Percentiles rank a stretch among this genome's conserved stretches.
Conservation (phyloP, 495 filamentous ascomycete genomes). For the Alectoria sarmentosa region DNA sequence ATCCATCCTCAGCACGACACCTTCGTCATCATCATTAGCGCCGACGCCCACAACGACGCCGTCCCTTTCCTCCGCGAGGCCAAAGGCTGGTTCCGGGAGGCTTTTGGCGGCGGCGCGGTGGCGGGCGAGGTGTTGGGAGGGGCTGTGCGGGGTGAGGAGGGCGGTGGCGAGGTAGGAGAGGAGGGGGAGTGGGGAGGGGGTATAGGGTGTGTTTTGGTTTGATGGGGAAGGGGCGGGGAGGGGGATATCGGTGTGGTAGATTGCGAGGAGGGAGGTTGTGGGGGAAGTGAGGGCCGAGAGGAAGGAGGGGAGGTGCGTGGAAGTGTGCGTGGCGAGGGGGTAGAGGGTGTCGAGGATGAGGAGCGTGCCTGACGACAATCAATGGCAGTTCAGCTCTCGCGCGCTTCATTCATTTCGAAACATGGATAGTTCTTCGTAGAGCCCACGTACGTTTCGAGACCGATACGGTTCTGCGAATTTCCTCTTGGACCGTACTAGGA, state of each 20-base stretch:
- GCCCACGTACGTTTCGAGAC: conserved; percentile 23
- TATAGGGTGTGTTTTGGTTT: conserved; percentile 48
- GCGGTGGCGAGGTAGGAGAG: conserved; percentile 63
- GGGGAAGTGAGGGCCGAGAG: conserved; percentile 46
- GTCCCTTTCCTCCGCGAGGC: conserved; percentile 65
- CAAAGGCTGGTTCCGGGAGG: conserved; percentile 63
- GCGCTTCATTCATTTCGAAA: too few species aligned
- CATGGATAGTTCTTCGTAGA: too few species aligned
- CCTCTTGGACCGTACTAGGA: conserved; percentile 42
- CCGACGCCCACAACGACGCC: conserved; percentile 57
- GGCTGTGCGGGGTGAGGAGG: conserved; percentile 52
- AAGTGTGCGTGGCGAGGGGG: conserved; percentile 35
- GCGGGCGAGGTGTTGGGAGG: conserved; percentile 60
- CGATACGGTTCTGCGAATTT: conserved; percentile 39
- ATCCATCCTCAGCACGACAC: conserved; percentile 76
- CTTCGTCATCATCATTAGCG: conserved; percentile 35
- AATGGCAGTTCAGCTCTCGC: too few species aligned
- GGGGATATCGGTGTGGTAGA: conserved; percentile 64
- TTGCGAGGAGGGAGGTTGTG: conserved; percentile 47
- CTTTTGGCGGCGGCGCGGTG: conserved; percentile 65
- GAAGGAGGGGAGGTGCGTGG: conserved; percentile 45
- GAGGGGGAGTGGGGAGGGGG: conserved; percentile 55
- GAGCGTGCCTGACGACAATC: conserved; percentile 44
- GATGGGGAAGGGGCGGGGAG: conserved; percentile 21
- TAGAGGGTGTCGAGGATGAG: conserved; percentile 59